A percentile compares a stretch with the other conserved stretches of the same genome.
phyloP scores from a whole-genome alignment of 371 early-diverging fungal genomes.

The Actinomortierella ambigua region DNA sequence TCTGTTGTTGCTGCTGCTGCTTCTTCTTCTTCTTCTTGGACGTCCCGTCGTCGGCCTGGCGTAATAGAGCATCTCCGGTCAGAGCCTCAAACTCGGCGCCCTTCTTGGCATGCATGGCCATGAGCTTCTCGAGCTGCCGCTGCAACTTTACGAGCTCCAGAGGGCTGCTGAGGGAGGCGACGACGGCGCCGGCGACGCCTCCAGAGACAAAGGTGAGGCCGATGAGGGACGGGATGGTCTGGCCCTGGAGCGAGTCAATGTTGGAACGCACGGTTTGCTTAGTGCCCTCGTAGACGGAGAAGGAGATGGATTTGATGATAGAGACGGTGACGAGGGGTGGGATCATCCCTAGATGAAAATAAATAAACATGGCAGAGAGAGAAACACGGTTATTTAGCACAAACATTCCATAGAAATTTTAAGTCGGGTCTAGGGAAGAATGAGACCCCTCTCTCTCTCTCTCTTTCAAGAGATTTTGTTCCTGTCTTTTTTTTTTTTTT shows the following conservation, averaged over 20 bases:
- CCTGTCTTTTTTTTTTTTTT: slow-evolving; percentile 1
- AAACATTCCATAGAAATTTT: no score
- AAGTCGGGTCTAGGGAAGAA: no score
- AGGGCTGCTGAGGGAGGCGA: slow-evolving; percentile 74
- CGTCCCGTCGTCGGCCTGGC: slow-evolving; percentile 24
- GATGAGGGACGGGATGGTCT: slow-evolving; percentile 49
- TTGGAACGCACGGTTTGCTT: slow-evolving; percentile 44
- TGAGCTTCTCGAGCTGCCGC: slow-evolving; percentile 70
- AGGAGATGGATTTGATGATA: slow-evolving; percentile 74
- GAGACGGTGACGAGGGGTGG: slow-evolving; percentile 79
- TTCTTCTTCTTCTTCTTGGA: slow-evolving; percentile 12
- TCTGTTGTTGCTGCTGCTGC: neutral
- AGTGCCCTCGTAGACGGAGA: slow-evolving; percentile 72
- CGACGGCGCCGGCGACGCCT: slow-evolving; percentile 66
- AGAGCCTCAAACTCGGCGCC: slow-evolving; percentile 25
- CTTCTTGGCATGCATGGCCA: slow-evolving; percentile 51
- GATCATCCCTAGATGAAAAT: slow-evolving; percentile 57
- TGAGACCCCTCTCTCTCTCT: no score
- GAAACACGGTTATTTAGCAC: neutral
- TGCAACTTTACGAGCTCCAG: slow-evolving; percentile 84
- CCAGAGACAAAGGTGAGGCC: slow-evolving; percentile 64
- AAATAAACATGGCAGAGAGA: neutral
- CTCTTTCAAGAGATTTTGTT: no score
- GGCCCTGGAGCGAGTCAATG: slow-evolving; percentile 37
- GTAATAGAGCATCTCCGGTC: slow-evolving; percentile 35